These are phyloP conservation scores for Hamigera avellanea DNA, from an alignment of 495 filamentous ascomycete species.

Conservation along the genomic window DNA sequence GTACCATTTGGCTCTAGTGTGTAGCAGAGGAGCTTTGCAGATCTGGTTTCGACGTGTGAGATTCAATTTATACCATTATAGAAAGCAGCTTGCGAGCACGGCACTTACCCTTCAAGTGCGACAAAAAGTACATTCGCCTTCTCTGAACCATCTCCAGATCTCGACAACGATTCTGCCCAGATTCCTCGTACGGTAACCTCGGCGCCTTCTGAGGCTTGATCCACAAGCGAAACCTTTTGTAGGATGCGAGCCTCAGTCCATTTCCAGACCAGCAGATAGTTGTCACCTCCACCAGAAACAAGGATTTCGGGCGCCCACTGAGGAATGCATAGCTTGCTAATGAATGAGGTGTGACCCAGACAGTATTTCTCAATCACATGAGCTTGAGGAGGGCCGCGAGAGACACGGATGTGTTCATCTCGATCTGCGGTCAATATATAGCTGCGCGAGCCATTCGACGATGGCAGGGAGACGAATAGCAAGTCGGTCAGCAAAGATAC, in stretches of 20 bases:
- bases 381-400: constrained; percentile 68
- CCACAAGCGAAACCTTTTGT: constrained; percentile 30
- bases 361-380: constrained; percentile 86
- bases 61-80: constrained; percentile 1
- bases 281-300: constrained; percentile 80
- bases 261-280: constrained; percentile 67
- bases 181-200: constrained; percentile 25
- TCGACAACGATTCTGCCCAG: constrained; percentile 19
- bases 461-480: constrained; percentile 29
- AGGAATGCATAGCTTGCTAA: constrained; percentile 62
- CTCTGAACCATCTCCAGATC: constrained; percentile 3
- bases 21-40: constrained; percentile 51
- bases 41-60: constrained; percentile 24
- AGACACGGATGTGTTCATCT: constrained; percentile 94
- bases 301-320: constrained; percentile 42
- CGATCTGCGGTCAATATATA: constrained; percentile 87
- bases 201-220: constrained; percentile 9
- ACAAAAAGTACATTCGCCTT: constrained; percentile 38
- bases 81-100: background rate
- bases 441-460: constrained; percentile 23
- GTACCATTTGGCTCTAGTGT: constrained; percentile 24
- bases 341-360: constrained; percentile 72
- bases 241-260: constrained; percentile 50
- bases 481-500: constrained; percentile 86
- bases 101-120: constrained; percentile 54